Evolutionary conservation across 345 rosid species (phyloP), one percentile per base, ranked within the genome.

Genomic region (Murraya paniculata): DNA sequence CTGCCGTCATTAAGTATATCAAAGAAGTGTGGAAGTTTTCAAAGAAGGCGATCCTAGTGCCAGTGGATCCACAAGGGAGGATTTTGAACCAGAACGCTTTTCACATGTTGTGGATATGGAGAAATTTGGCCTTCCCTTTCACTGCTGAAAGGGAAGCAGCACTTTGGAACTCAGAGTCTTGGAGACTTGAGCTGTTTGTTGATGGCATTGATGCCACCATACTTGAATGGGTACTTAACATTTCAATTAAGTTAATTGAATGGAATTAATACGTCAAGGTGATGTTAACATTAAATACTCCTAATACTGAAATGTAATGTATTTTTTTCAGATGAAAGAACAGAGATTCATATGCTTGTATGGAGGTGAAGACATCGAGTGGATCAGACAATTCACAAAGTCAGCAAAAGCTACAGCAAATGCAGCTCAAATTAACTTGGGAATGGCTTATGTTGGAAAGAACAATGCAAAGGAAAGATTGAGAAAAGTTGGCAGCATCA

Each of bases 81-180:
- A 69, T 80, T 7, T 65, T 48, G 45, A 73, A 61, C 73, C 58
- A 64, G 9, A 79, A 81, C 56, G 82, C 86, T 4, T 69, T 86
- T 45, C 85, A 83, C 64, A 81, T 81, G 83, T 58, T 86, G 64
- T 80, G 85, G 80, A 77, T 86, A 30, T 77, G 86, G 85, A 71
- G 67, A n/a, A 79, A 64, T 27, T 11, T 5, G 22, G 86, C 88
- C 8, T 77, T 58, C 80, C 80, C 83, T 62, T 83, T 79, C 76
- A 81, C 58, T 13, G 73, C 48, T 36, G 81, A 64, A 53, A 82
- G 53, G 50, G 83, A 81, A 71, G 82, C 77, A 45, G 30, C 69
- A 25, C 55, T 83, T 2, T 83, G 88, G 88, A 84, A 83, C 76
- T 22, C 35, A 0, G 81, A 86, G 73, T 36, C 65, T 28, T 86